These are phyloP conservation scores for Grosmannia serpens DNA, from an alignment of 2,329 filamentous ascomycete genomes.

Conservation along the genomic window DNA sequence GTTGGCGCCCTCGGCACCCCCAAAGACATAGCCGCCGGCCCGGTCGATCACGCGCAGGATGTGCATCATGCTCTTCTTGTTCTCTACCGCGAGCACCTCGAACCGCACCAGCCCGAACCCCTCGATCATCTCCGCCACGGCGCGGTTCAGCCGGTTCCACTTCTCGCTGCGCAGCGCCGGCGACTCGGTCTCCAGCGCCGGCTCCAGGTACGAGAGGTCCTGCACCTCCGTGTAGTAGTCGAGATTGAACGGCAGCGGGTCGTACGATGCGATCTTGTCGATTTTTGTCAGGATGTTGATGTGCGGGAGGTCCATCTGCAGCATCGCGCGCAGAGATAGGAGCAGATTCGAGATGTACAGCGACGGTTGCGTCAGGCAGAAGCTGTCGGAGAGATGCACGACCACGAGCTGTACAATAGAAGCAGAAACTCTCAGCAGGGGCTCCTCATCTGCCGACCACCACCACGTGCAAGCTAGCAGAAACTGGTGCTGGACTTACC, in stretches of 20 bases:
- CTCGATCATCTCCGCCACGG: conserved; percentile 76
- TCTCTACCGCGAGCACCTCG: conserved; percentile 89
- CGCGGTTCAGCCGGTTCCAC: conserved; percentile 74
- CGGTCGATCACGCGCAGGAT: conserved; percentile 81
- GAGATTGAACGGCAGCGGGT: conserved; percentile 83
- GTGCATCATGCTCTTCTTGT: conserved; percentile 94
- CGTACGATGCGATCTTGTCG: conserved; percentile 80
- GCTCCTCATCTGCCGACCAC: too few species aligned
- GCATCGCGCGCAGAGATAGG: conserved; percentile 87
- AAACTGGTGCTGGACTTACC: conserved; percentile 39
- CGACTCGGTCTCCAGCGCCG: conserved; percentile 68
- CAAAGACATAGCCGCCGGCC: conserved; percentile 87
- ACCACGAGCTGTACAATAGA: conserved; percentile 61
- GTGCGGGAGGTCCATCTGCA: conserved; percentile 94
- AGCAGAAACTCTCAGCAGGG: conserved; percentile 13
- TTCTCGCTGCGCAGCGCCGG: conserved; percentile 59
- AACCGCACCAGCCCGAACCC: conserved; percentile 85
- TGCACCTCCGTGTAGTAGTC: conserved; percentile 98
- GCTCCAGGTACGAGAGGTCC: conserved; percentile 74
- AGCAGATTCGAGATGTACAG: conserved; percentile 92
- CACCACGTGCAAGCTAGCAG: too few species aligned
- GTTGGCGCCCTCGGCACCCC: conserved; percentile 79
- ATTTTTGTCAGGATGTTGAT: conserved; percentile 97
- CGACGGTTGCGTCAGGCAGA: conserved; percentile 84
- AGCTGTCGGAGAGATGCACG: conserved; percentile 86